These are phyloP conservation scores for Hanseniaspora guilliermondii DNA, from an alignment of 805 yeast species.

Conservation along the genomic window DNA sequence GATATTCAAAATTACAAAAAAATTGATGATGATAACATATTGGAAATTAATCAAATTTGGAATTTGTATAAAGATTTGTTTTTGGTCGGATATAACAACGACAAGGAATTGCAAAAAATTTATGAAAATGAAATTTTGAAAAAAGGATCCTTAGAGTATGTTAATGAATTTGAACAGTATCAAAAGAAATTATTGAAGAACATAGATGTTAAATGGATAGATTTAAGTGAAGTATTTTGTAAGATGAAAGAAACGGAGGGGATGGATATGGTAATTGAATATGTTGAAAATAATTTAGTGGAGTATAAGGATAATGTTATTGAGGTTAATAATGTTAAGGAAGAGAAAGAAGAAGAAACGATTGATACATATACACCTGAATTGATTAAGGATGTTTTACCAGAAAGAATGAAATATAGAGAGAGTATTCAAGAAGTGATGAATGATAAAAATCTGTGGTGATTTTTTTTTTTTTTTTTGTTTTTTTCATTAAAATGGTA, in stretches of 20 bases:
- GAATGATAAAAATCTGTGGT: slow-evolving; percentile 3
- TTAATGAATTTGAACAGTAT: slow-evolving; percentile 17
- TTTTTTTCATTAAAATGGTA: too few relatives aligned
- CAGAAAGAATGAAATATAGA: slow-evolving; percentile 8
- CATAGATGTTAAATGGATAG: slow-evolving; percentile 25
- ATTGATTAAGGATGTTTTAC: not conserved
- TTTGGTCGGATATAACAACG: slow-evolving; percentile 19
- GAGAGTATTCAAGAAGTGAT: not conserved
- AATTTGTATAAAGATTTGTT: slow-evolving; percentile 24
- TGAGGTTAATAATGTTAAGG: slow-evolving; percentile 2
- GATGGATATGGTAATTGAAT: not conserved
- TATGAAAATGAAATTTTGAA: slow-evolving; percentile 10
- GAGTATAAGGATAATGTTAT: not conserved
- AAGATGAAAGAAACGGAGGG: not conserved
- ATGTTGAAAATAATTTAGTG: not conserved
- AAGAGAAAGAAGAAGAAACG: not conserved
- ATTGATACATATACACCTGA: not conserved
- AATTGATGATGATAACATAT: slow-evolving; percentile 16
- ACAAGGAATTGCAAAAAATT: not conserved
- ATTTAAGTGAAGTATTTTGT: slow-evolving; percentile 13
- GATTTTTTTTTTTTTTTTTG: not conserved
- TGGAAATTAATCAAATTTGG: slow-evolving; percentile 23
- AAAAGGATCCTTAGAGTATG: slow-evolving; percentile 12
- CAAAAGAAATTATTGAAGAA: slow-evolving; percentile 20
- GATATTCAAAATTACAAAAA: slow-evolving; percentile 12